A percentile compares a stretch with the other conserved stretches of the same genome.
phyloP scores from a whole-genome alignment of 2,329 filamentous ascomycete species.

The Taxawa tesnikishii region DNA sequence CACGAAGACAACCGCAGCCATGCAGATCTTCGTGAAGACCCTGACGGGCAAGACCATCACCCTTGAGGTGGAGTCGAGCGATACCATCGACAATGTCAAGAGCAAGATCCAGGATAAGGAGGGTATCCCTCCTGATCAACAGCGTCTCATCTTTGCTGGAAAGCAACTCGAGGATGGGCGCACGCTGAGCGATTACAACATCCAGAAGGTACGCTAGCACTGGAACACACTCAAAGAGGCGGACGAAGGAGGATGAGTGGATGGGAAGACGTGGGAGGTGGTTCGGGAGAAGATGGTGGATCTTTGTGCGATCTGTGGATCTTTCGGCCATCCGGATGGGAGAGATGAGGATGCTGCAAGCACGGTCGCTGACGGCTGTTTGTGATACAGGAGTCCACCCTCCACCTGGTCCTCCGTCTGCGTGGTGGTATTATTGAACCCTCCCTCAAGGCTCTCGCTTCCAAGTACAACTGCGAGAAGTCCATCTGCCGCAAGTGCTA shows the following conservation, averaged over 20 bases:
- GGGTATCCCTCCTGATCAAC: constrained; percentile 97
- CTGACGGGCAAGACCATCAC: constrained; percentile 99
- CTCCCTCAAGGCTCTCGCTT: constrained; percentile 93
- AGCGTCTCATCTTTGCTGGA: constrained; percentile 98
- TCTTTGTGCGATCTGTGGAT: no score
- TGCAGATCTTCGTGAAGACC: constrained; percentile 71
- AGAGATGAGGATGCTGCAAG: neutral
- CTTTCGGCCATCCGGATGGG: constrained; percentile 2
- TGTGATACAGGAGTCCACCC: constrained; percentile 70
- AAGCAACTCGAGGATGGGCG: constrained; percentile 99
- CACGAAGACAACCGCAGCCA: no score
- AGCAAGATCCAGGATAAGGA: constrained; percentile 97
- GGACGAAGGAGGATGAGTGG: neutral
- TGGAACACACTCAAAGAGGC: neutral
- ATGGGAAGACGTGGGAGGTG: neutral
- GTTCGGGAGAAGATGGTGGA: neutral
- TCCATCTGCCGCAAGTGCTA: constrained; percentile 99
- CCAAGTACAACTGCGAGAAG: constrained; percentile 99
- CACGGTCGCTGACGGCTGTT: constrained; percentile 9
- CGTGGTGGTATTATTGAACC: constrained; percentile 99
- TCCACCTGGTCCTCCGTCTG: constrained; percentile 96
- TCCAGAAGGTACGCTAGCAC: constrained; percentile 76
- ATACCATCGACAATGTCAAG: constrained; percentile 99
- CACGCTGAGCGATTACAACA: constrained; percentile 99
- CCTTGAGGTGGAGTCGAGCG: constrained; percentile 99